Evolutionary conservation across 2,329 filamentous ascomycete genomes (phyloP), one percentile per base, ranked within the genome.

Genomic region (Thelonectria olida): DNA sequence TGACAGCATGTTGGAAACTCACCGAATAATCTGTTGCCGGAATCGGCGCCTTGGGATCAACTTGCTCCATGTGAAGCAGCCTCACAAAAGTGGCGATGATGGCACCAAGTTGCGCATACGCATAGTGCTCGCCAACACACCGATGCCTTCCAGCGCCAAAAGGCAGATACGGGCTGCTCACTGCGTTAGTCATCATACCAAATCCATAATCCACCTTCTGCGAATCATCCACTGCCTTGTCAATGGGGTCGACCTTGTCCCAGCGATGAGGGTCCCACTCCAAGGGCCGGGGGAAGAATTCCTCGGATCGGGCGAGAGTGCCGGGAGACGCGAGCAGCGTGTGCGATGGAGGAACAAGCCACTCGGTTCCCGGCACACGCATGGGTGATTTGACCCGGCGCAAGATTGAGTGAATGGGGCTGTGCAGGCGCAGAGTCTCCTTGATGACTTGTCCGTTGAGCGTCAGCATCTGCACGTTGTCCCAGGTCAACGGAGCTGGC

Each of bases 61-160:
- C 61, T 10, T 70, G 62, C 5, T 70, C 67, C 6, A 97, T 86
- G 80, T 92, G 94, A 81, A 97, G 91, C 51, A 88, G 74, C 41
- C 93, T 85, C 42, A 97, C 90, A 64, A 94, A 81, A 34, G 88
- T 88, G 36, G 89, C 92, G 7, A 90, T 81, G 63, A 98, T 96
- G 15, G 92, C 93, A 73, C 93, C 90, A 62, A 98, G 83, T 79
- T 97, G 94, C 56, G 96, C 85, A 75, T 96, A 96, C 61, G 95
- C 95, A 75, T 97, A 98, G 73, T 97, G 92, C 82, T 98, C 95
- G 63, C 95, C 95, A 72, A 97, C 97, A 79, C 95, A 98, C 62
- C 95, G 85, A 80, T 97, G 95, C 65, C 95, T 84, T 36, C 95
- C 95, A n/a, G 94, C 95, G 48, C 95, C 95, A 74, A 98, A 98